Base-by-base conservation (phyloP, 768 basidiomycete species). In the Fibroporia radiculosa region DNA sequence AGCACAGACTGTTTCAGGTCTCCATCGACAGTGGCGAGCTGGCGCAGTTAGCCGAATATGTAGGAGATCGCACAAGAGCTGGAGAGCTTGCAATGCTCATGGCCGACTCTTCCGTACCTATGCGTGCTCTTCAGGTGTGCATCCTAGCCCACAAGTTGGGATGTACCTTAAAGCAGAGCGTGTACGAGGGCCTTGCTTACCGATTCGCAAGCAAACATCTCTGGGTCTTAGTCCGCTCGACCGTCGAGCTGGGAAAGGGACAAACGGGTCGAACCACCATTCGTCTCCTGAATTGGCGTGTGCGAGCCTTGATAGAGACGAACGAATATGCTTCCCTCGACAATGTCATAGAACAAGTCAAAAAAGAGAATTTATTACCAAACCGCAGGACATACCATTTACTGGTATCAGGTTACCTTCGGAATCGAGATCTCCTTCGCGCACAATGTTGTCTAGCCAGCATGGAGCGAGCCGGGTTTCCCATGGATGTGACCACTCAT, bases 271-370 rank as follows among this genome's bases (percentile, higher is more conserved):
- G 64, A 42, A 68, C 72, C 2, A 80, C 77, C 3, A 51, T 62
- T 24, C 73, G 77, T 25, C 66, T 89, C 19, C 69, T 90, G 49
- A 79, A 90, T 58, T 88, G 84, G 84, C 74, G 75, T 38, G 66
- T 73, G 6, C 74, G 77, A 28, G 81, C 84, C 1, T 56, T 78
- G 31, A 60, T 80, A 46, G 80, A 86, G 58, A 66, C 63, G 4
- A 65, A 72, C 45, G 62, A 71, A 24, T 84, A 72, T 52, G 56
- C 61, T 20, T 56, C 55, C 6, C 63, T 89, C 20, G 62, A 68
- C 47, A 58, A 55, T 31, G 66, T 74, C 2, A 60, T 83, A 34
- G 56, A 67, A 22, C 71, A 80, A 42, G 88, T 82, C 65, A 54
- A 64, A 40, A 55, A 57, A 22, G 63, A 69, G 39, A 56, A 65